Evolutionary conservation across 2,329 filamentous ascomycete genomes (phyloP), one percentile per base, ranked within the genome.

Genomic region (Fusarium robinianum): DNA sequence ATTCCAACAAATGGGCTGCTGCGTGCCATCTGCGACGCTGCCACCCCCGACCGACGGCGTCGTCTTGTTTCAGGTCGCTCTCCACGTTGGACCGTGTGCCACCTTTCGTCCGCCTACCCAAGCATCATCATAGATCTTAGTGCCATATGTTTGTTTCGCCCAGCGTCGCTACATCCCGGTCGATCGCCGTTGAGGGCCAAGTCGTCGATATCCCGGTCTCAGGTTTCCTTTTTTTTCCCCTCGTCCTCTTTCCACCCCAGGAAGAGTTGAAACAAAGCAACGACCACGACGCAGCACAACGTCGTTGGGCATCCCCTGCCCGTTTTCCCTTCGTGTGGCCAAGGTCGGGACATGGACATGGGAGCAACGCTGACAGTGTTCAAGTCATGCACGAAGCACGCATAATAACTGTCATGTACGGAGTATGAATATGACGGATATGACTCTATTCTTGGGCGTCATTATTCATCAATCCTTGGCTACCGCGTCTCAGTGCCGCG

Each of bases 11-110:
- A 49, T 17, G 44, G 30, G 23, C 35, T 47, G 26, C 39, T 41
- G 40, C 41, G 34, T 41, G 46, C 30, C 40, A 55, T 51, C 44
- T 49, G 41, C 46, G 27, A 32, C 45, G 30, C 39, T 53, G 45
- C 33, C 37, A 45, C 35, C 25, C 38, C 21, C n/a, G n/a, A n/a
- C n/a, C n/a, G 46, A 55, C 46, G 38, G 46, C 45, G 42, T 57
- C 45, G 37, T 49, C 40, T 51, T 43, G 57, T 60, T 60, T 60
- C 57, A 60, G 57, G 57, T 58, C 39, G 41, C 38, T 55, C 44
- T 60, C 49, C 49, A 37, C 40, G 41, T 55, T 53, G 49, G 43
- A 46, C 46, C 46, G 46, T 59, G 51, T 58, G 53, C 41, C 44
- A 51, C 43, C 32, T 45, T 31, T 38, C 37, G 37, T 43, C 36